Evolutionary conservation across 768 basidiomycete species (phyloP).

Genomic region (Hysterangium stoloniferum): DNA sequence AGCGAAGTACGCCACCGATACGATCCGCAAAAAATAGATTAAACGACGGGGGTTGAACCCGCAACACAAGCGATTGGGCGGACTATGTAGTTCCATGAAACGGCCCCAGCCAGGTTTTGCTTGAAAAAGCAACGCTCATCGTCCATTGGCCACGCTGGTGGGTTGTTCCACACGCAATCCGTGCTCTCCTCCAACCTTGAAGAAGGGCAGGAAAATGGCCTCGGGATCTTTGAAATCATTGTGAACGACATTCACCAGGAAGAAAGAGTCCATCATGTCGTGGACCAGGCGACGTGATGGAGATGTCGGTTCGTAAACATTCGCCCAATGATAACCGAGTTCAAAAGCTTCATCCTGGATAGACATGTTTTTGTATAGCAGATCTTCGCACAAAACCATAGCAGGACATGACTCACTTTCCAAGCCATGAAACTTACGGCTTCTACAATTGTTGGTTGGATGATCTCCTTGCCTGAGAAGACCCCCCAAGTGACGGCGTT

Average conservation of each 20-base stretch:
- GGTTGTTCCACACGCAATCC: slow-evolving; percentile 16
- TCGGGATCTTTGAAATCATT: slow-evolving; percentile 85
- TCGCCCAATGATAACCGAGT: slow-evolving; percentile 86
- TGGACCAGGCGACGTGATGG: slow-evolving; percentile 67
- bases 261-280: slow-evolving; percentile 70
- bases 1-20: slow-evolving; percentile 6
- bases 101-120: slow-evolving; percentile 31
- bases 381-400: neutral
- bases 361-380: slow-evolving; percentile 12
- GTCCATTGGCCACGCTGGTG: neutral
- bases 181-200: slow-evolving; percentile 64
- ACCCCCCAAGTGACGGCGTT: slow-evolving; percentile 99
- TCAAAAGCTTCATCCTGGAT: slow-evolving; percentile 90
- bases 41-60: slow-evolving; percentile 85
- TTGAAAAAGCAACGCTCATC: slow-evolving; percentile 23
- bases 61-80: slow-evolving; percentile 31
- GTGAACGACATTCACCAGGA: slow-evolving; percentile 93
- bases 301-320: slow-evolving; percentile 72
- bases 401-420: slow-evolving; percentile 51
- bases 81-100: slow-evolving; percentile 11
- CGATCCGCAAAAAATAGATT: slow-evolving; percentile 11
- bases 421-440: slow-evolving; percentile 98
- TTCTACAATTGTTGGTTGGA: slow-evolving; percentile 95
- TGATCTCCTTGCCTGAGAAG: slow-evolving; percentile 93
- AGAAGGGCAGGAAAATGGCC: slow-evolving; percentile 84